Evolutionary conservation across 129 eudicot species (phyloP).

Genomic region (Heracleum sosnowskyi): DNA sequence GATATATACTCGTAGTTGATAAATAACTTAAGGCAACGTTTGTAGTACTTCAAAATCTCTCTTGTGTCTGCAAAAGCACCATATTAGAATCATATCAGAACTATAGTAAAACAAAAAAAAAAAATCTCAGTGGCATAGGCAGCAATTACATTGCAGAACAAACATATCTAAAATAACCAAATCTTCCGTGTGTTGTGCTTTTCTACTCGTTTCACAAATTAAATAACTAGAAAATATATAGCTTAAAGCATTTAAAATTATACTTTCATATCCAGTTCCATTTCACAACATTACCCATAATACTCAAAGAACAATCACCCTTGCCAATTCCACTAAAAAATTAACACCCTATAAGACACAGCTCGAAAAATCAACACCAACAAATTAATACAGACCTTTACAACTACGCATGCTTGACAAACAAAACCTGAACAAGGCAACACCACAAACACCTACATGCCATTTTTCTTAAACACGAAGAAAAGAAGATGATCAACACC

Average conservation of each 20-base stretch:
- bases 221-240: neutral
- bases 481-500: neutral
- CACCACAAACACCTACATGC: no score
- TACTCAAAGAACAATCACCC: no score
- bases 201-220: neutral
- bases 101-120: neutral
- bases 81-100: neutral
- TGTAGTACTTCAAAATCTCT: neutral
- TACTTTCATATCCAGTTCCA: no score
- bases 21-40: neutral
- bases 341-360: neutral
- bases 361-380: neutral
- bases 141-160: neutral
- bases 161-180: neutral
- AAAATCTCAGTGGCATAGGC: neutral
- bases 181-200: neutral
- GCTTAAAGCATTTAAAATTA: no score
- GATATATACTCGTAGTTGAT: constrained; percentile 5
- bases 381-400: neutral
- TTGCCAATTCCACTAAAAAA: no score
- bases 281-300: no score
- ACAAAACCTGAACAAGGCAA: constrained; percentile 4
- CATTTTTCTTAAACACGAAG: constrained; percentile 4
- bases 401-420: neutral
- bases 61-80: constrained; percentile 2